Percentiles rank a stretch among this genome's conserved stretches.
These are phyloP conservation scores for Pontederia crassipes DNA, from an alignment of 176 grass and related monocot genomes.

Conservation along the genomic window DNA sequence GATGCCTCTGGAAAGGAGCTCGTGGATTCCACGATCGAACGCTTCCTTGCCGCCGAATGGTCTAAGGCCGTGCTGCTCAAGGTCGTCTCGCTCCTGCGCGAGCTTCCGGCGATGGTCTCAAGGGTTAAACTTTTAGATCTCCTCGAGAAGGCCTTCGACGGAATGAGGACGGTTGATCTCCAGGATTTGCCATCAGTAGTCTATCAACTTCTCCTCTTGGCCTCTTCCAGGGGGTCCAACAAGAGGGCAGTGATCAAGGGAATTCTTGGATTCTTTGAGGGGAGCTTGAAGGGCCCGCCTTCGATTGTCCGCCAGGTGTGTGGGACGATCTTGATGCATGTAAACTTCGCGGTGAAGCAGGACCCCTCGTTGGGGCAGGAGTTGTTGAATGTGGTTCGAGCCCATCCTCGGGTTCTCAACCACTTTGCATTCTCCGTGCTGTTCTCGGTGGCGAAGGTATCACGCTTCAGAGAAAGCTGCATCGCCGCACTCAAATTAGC, in stretches of 20 bases:
- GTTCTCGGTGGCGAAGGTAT: conserved; percentile 60
- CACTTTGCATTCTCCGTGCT: conserved; percentile 64
- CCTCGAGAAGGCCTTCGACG: conserved; percentile 36
- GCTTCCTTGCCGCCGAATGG: conserved; percentile 19
- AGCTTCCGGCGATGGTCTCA: conserved; percentile 10
- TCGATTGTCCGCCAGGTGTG: conserved; percentile 68
- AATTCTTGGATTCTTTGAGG: conserved; percentile 57
- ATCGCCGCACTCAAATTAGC: conserved; percentile 39
- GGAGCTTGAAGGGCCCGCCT: conserved; percentile 25
- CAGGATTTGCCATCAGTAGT: conserved; percentile 64
- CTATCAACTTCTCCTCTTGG: conserved; percentile 76
- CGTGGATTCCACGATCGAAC: conserved; percentile 11
- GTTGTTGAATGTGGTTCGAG: conserved; percentile 42
- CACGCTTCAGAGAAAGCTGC: conserved; percentile 43
- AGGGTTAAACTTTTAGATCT: conserved; percentile 18
- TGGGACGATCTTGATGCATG: conserved; percentile 73
- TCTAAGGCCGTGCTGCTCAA: conserved; percentile 26
- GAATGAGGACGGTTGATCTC: conserved; percentile 41
- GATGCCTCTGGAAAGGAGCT: conserved; percentile 1
- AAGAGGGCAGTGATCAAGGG: conserved; percentile 44
- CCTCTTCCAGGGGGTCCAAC: conserved; percentile 58
- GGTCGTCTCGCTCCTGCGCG: conserved; percentile 25
- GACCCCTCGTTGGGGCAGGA: conserved; percentile 68
- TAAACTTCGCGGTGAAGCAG: conserved; percentile 85
- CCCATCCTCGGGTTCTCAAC: conserved; percentile 44